A percentile compares a stretch with the other conserved stretches of the same genome.
phyloP scores from a whole-genome alignment of 148 eudicot species.

The Linanthus parryae region DNA sequence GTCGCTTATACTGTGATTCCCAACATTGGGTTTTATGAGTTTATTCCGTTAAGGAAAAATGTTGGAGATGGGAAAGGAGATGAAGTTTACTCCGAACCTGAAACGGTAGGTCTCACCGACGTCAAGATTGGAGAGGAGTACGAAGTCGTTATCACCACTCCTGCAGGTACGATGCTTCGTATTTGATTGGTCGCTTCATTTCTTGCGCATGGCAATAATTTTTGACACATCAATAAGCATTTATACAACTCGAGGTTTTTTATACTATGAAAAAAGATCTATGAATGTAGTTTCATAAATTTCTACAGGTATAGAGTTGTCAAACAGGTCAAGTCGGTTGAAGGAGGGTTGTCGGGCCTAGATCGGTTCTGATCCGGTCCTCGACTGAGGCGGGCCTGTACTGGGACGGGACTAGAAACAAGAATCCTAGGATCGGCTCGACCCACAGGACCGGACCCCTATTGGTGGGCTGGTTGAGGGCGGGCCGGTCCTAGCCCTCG shows the following conservation, averaged over 20 bases:
- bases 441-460: no score
- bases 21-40: conserved; percentile 70
- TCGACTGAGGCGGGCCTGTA: no score
- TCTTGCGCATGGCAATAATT: conserved; percentile 5
- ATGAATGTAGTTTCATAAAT: neutral
- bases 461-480: no score
- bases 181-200: no score
- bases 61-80: conserved; percentile 13
- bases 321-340: conserved; percentile 10
- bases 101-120: conserved; percentile 62
- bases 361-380: no score
- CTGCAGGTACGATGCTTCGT: conserved; percentile 57
- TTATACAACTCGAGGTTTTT: conserved; percentile 9
- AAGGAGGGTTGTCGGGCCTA: no score
- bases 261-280: conserved; percentile 12
- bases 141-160: conserved; percentile 69
- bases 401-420: no score
- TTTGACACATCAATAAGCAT: neutral
- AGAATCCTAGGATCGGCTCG: no score
- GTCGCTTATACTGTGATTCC: conserved; percentile 78
- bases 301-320: neutral
- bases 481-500: no score
- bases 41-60: conserved; percentile 48
- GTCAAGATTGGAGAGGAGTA: conserved; percentile 77
- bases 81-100: conserved; percentile 25